Evolutionary conservation across 108 stramenopile genomes (phyloP), one percentile per base, ranked within the genome.

Genomic region (Cyclotella kingstonii): DNA sequence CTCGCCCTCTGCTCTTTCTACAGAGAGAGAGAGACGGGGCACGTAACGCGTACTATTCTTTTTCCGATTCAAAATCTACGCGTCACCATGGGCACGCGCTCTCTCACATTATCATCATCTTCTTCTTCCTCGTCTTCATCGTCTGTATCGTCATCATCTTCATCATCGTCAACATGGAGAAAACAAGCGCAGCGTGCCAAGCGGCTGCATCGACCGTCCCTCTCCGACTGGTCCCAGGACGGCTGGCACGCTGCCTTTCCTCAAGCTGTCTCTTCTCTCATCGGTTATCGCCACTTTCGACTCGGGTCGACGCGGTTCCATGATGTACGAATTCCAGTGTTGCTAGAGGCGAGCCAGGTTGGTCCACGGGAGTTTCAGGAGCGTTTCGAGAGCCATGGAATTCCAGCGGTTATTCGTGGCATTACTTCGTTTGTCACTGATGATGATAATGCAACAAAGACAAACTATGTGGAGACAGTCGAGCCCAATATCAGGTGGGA

Each of bases 211-310:
- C 85, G 91, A 1, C 85, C 91, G n/a, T 70, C 74, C 28, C 76
- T 92, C 45, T 78, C 82, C 51, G 68, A 92, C 51, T 92, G 91
- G 91, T 77, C 70, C 53, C 66, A 66, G 17, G 91, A 92, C 41
- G 86, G 86, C 1, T 64, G 87, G 58, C 48, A 59, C 61, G 43
- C 73, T 43, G 45, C 69, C 0, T 92, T 92, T 39, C 84, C 87
- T 28, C 54, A 78, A 80, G 33, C 22, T 73, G 23, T 29, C 29
- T 22, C 27, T 74, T 17, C 55, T 74, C 38, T 33, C 36, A 4
- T 35, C 44, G 21, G 42, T 48, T 18, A 6, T 28, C 8, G 62
- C 68, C n/a, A 43, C 53, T 39, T 39, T 21, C 40, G 42, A 19
- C 30, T 44, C 14, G 15, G 18, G 8, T 19, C 25, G 23, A 17